These are phyloP conservation scores for Colletotrichum melonis DNA, from an alignment of 2,329 filamentous ascomycete genomes.

Conservation along the genomic window DNA sequence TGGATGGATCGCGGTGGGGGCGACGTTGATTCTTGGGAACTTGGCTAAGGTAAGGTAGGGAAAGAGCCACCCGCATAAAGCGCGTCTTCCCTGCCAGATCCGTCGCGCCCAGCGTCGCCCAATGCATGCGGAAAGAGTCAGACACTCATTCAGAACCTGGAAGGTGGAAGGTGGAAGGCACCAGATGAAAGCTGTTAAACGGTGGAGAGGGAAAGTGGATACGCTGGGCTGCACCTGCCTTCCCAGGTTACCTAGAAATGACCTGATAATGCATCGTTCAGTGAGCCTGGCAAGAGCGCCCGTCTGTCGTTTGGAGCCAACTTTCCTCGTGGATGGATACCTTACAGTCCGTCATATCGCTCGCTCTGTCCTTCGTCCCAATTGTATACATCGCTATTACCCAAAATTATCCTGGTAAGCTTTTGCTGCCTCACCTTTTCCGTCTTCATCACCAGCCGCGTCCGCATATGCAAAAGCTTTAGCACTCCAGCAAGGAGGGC, in stretches of 20 bases:
- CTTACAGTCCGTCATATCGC: too few species aligned
- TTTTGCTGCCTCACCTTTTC: not conserved
- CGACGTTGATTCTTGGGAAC: not conserved
- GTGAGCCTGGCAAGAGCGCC: not conserved
- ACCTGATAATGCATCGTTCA: not conserved
- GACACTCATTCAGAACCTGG: not conserved
- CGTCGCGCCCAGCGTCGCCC: not conserved
- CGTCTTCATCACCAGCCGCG: not conserved
- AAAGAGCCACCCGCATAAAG: slow-evolving; percentile 22
- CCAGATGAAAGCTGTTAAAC: not conserved
- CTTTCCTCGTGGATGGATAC: too few species aligned
- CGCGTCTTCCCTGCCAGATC: not conserved
- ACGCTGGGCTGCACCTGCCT: not conserved
- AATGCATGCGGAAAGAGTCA: not conserved
- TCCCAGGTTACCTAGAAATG: not conserved
- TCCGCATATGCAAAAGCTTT: not conserved
- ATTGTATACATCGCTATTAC: too few species aligned
- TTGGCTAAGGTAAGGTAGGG: not conserved
- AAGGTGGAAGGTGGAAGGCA: not conserved
- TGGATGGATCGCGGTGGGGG: not conserved
- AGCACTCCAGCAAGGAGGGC: not conserved
- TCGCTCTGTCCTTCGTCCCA: too few species aligned
- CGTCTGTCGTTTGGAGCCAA: not conserved
- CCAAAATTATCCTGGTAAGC: not conserved
- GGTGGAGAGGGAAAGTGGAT: not conserved